These are phyloP conservation scores for Trametes cubensis DNA, from an alignment of 768 basidiomycete genomes.

Conservation along the genomic window DNA sequence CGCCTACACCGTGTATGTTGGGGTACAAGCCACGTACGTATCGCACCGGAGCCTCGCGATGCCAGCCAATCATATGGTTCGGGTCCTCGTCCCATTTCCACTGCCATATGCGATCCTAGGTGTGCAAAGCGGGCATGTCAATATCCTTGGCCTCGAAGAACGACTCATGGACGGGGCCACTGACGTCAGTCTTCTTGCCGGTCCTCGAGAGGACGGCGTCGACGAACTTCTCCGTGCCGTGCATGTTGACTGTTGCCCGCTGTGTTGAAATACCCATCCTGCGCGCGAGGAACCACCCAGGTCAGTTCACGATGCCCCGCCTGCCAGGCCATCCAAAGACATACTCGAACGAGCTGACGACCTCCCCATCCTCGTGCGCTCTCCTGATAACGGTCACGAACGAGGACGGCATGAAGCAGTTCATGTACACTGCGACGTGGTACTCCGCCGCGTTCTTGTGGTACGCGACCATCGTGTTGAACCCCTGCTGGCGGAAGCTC, in stretches of 20 bases:
- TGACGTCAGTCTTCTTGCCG: conserved; percentile 22
- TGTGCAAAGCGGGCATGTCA: background rate
- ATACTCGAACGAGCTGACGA: conserved; percentile 54
- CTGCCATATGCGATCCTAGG: conserved; percentile 28
- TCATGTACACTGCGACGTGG: conserved; percentile 49
- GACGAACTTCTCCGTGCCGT: conserved; percentile 24
- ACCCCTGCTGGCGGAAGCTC: conserved; percentile 23
- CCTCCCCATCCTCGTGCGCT: conserved; percentile 45
- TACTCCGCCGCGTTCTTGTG: conserved; percentile 34
- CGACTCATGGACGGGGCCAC: background rate
- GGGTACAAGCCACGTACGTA: conserved; percentile 18
- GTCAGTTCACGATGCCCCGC: background rate
- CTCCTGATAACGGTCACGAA: conserved; percentile 48
- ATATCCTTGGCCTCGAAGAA: background rate
- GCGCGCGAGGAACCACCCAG: background rate
- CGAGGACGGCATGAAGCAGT: conserved; percentile 53
- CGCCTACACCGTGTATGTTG: background rate
- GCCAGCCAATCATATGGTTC: conserved; percentile 24
- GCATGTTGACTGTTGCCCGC: conserved; percentile 23
- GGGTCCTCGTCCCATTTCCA: conserved; percentile 28
- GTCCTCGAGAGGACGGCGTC: conserved; percentile 26
- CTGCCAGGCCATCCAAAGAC: background rate
- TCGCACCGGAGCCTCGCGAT: conserved; percentile 28
- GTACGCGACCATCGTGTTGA: conserved; percentile 28
- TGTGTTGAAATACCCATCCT: conserved; percentile 32